Evolutionary conservation across 2,329 filamentous ascomycete species (phyloP).

Genomic region (Aureobasidium uvarum): DNA sequence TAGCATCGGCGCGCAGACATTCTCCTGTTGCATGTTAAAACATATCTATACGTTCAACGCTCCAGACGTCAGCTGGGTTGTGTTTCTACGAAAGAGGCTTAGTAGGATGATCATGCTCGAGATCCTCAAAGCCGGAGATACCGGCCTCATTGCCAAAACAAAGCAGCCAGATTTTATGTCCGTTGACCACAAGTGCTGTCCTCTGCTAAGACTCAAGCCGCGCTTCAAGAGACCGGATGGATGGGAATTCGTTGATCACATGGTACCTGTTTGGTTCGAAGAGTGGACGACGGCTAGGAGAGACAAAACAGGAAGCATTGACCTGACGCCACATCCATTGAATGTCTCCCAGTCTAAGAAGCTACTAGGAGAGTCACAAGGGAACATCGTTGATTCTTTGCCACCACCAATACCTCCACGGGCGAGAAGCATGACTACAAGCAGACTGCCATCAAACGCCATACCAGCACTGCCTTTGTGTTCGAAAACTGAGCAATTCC

Average conservation of each 20-base stretch:
- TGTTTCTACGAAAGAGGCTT: slow-evolving; percentile 2
- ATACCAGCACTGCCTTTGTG: not conserved
- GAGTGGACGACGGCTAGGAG: slow-evolving; percentile 1
- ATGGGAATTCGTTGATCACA: slow-evolving; percentile 23
- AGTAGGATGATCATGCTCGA: slow-evolving; percentile 15
- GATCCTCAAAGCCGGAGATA: slow-evolving; percentile 5
- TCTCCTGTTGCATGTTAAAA: slow-evolving; percentile 23
- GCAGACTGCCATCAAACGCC: not conserved
- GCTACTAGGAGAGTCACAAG: no score
- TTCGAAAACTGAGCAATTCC: not conserved
- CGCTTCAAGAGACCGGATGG: not conserved
- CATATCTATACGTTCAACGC: slow-evolving; percentile 11
- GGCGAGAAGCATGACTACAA: not conserved
- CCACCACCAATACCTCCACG: not conserved
- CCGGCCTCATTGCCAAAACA: not conserved
- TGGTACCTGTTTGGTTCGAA: slow-evolving; percentile 23
- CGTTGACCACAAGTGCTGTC: not conserved
- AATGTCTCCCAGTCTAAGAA: not conserved
- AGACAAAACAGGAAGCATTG: not conserved
- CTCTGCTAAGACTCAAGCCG: not conserved
- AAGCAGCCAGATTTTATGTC: not conserved
- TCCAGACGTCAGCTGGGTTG: slow-evolving; percentile 9
- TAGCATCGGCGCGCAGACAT: not conserved
- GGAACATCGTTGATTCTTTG: not conserved
- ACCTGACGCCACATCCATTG: not conserved